Percentiles rank a stretch among this genome's conserved stretches.
These are phyloP conservation scores for Dendrocalamus latiflorus DNA, from an alignment of 202 grass and related monocot species.

Conservation along the genomic window DNA sequence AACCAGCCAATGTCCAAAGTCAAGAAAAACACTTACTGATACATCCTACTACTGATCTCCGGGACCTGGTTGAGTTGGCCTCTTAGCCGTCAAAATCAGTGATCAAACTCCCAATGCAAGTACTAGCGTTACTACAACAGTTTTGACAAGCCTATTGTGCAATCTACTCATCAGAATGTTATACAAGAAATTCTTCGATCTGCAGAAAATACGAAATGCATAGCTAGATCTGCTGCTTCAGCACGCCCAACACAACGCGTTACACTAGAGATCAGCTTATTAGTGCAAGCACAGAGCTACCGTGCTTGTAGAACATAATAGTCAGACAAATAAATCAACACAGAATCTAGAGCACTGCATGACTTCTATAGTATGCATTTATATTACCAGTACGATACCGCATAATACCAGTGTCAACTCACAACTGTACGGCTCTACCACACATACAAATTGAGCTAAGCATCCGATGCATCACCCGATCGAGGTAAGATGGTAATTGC, in stretches of 20 bases:
- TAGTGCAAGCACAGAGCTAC: background rate
- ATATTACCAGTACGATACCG: background rate
- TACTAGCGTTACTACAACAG: background rate
- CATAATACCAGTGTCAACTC: conserved; percentile 13
- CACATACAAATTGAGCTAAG: background rate
- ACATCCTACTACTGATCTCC: background rate
- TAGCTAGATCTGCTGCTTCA: background rate
- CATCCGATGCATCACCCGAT: background rate
- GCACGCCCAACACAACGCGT: background rate
- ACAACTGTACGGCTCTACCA: background rate
- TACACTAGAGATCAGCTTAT: background rate
- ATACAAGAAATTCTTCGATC: background rate
- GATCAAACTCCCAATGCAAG: background rate
- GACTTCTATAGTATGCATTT: background rate
- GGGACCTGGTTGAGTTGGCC: background rate
- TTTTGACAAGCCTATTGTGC: background rate
- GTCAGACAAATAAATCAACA: background rate
- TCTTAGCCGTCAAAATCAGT: background rate
- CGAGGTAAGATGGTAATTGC: background rate
- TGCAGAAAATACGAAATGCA: background rate
- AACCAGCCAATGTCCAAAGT: conserved; percentile 4
- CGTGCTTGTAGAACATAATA: background rate
- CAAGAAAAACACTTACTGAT: background rate
- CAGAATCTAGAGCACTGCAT: background rate
- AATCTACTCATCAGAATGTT: conserved; percentile 10